phyloP scores from a whole-genome alignment of 1,284 basidiomycete species.

The Sparassis latifolia region DNA sequence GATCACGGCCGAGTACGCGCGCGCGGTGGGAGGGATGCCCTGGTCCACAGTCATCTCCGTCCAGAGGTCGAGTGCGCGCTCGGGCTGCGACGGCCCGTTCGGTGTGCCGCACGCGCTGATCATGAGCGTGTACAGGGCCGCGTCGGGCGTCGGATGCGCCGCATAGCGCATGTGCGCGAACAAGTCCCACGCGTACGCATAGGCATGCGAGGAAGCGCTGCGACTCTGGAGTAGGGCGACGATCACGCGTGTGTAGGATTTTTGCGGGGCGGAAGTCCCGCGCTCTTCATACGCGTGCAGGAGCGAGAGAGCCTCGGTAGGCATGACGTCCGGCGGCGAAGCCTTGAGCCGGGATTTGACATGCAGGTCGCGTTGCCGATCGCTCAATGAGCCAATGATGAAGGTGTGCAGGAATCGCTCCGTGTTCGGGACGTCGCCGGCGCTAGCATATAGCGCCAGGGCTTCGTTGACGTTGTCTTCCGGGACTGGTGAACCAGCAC shows the following conservation, averaged over 20 bases:
- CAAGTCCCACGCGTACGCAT: constrained; percentile 86
- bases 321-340: constrained; percentile 35
- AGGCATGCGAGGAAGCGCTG: constrained; percentile 37
- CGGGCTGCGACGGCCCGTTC: constrained; percentile 52
- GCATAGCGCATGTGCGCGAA: constrained; percentile 95
- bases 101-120: constrained; percentile 73
- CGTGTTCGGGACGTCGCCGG: constrained; percentile 38
- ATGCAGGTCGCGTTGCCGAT: constrained; percentile 60
- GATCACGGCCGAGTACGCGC: constrained; percentile 81
- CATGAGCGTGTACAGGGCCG: constrained; percentile 77
- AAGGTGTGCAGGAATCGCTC: constrained; percentile 41
- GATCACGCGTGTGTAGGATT: constrained; percentile 61
- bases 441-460: constrained; percentile 42
- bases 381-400: constrained; percentile 34
- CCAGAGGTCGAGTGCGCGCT: constrained; percentile 90
- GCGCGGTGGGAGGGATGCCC: constrained; percentile 54
- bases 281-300: constrained; percentile 63
- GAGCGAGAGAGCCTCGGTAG: constrained; percentile 47
- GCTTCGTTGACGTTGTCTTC: constrained; percentile 38
- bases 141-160: constrained; percentile 79
- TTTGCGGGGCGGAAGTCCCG: constrained; percentile 52
- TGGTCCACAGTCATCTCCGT: constrained; percentile 82
- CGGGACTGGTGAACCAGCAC: constrained; percentile 31
- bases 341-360: constrained; percentile 52
- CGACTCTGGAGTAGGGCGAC: constrained; percentile 46